Evolutionary conservation across 2,329 filamentous ascomycete species (phyloP).

Genomic region (Pezicula carpinea): DNA sequence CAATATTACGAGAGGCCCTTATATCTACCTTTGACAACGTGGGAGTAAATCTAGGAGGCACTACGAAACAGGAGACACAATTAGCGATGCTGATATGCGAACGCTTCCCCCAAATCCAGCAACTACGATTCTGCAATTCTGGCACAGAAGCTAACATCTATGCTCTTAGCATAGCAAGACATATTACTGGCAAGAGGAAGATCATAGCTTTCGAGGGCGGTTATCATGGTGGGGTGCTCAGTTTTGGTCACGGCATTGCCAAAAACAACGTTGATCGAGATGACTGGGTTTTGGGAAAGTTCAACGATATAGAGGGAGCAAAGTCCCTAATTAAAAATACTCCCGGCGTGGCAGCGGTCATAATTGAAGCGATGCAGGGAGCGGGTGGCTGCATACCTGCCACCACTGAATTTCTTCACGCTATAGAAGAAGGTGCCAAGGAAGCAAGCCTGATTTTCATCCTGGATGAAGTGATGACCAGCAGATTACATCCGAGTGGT

Average conservation of each 20-base stretch:
- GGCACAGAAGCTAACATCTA: conserved; percentile 60
- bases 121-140: conserved; percentile 56
- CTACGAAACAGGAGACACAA: conserved; percentile 43
- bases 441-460: conserved; percentile 51
- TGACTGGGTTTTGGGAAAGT: conserved; percentile 52
- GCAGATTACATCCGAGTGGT: conserved; percentile 47
- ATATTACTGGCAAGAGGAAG: conserved; percentile 6
- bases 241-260: conserved; percentile 26
- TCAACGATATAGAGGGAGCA: conserved; percentile 47
- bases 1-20: conserved; percentile 34
- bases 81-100: conserved; percentile 44
- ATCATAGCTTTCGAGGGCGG: conserved; percentile 8
- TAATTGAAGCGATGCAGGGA: conserved; percentile 63
- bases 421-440: conserved; percentile 7
- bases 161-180: conserved; percentile 38
- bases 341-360: conserved; percentile 38
- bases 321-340: conserved; percentile 5
- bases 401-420: conserved; percentile 12
- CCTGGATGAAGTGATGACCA: conserved; percentile 68
- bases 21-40: conserved; percentile 41
- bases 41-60: conserved; percentile 50
- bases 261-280: conserved; percentile 27
- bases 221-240: conserved; percentile 24
- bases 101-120: conserved; percentile 46
- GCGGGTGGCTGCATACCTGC: conserved; percentile 52